These are phyloP conservation scores for Trametes cubensis DNA, from an alignment of 768 basidiomycete genomes.

Conservation along the genomic window DNA sequence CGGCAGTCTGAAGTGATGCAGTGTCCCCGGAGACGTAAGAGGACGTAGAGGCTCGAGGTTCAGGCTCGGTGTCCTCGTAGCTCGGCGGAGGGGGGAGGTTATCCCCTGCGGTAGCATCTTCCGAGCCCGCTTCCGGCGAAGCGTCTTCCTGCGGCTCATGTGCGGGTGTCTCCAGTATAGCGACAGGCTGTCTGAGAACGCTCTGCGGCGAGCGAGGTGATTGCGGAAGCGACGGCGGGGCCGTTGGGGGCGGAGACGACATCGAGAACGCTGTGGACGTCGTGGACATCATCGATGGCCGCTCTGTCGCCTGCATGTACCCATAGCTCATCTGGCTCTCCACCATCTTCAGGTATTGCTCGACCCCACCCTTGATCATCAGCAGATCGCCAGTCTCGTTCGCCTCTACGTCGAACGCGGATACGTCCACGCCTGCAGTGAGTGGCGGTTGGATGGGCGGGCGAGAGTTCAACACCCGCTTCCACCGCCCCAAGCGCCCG, in stretches of 20 bases:
- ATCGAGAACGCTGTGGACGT: conserved; percentile 9
- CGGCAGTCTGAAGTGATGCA: conserved; percentile 11
- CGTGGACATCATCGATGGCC: conserved; percentile 16
- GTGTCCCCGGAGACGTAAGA: conserved; percentile 17
- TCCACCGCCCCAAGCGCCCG: conserved; percentile 81
- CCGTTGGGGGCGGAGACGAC: conserved; percentile 12
- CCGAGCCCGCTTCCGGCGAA: conserved; percentile 7
- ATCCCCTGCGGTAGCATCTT: not conserved
- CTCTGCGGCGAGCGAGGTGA: conserved; percentile 21
- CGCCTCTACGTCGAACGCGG: conserved; percentile 72
- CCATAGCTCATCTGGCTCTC: conserved; percentile 37
- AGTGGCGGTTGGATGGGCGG: conserved; percentile 40
- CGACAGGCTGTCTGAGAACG: conserved; percentile 12
- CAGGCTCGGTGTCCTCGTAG: conserved; percentile 12
- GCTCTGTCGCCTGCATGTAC: not conserved
- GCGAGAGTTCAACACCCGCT: conserved; percentile 66
- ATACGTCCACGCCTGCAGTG: conserved; percentile 51
- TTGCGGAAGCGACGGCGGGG: conserved; percentile 17
- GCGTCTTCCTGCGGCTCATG: conserved; percentile 16
- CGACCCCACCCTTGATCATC: conserved; percentile 61
- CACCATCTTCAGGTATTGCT: conserved; percentile 65
- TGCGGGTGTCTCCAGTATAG: conserved; percentile 14
- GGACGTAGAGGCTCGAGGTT: conserved; percentile 17
- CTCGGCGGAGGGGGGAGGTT: conserved; percentile 15
- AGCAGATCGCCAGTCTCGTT: conserved; percentile 63